Base-by-base conservation (phyloP, 2,329 filamentous ascomycete species). In the Fusarium citri region DNA sequence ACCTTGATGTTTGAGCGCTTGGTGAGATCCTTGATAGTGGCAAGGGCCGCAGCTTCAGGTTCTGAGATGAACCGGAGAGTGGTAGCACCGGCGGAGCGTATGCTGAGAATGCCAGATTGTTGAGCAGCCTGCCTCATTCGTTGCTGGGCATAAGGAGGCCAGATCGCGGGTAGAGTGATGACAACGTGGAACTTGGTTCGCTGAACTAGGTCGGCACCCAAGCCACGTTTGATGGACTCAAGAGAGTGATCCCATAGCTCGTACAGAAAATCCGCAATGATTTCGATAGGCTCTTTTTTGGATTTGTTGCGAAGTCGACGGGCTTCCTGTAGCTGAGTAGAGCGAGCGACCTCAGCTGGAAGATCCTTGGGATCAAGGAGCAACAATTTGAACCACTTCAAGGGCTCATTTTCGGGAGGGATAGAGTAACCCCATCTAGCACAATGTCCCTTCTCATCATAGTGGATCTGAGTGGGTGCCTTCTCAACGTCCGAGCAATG, bases 1-100 rank as follows among this genome's bases (percentile, higher is more conserved):
- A 75, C 72, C 41, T 75, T 28, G 1, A 79, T 64, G 0, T 65
- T 65, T 0, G 68, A 69, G 3, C 74, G 64, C 6, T 72, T 66
- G 0, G 68, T 55, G 1, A 80, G 55, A 3, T 79, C 77, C 2
- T 73, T 64, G 4, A 84, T 67, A 0, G 78, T 78, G 0, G 81
- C 78, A 0, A 85, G 43, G 0, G 82, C 82, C 0, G 83, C 83
- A 0, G 83, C 83, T 62, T 85, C 83, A 0, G 83, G 83, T 59
- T 85, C 84, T 0, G 80, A 78, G 3, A 84, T 65, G 42, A 85
- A 81, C 0, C 59, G 51, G 8, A 83, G 50, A 0, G 49, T 70
- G 0, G 83, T 83, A 2, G 72, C 26, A 0, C 77, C 80, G 6
- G 70, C 70, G 0, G 54, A 8, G 0, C 78, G 74, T n/a, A n/a